Conservation (phyloP, 208 protist species). For the Trypanosoma melophagium region DNA sequence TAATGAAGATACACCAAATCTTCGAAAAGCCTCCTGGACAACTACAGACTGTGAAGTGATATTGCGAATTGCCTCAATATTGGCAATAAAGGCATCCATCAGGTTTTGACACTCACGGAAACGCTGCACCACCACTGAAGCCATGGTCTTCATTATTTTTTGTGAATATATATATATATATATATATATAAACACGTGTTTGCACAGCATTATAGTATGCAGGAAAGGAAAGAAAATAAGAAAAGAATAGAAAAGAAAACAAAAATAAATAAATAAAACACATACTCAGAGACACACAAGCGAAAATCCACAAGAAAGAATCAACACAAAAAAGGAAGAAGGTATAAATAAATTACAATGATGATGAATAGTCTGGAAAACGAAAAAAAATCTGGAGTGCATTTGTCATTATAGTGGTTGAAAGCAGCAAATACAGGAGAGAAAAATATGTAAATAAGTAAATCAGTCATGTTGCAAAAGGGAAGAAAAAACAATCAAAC, state of each 20-base stretch:
- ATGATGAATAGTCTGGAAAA: neutral
- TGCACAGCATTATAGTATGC: neutral
- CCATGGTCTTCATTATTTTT: neutral
- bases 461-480: too few relatives aligned
- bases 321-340: neutral
- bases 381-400: too few relatives aligned
- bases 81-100: constrained; percentile 37
- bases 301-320: constrained; percentile 12
- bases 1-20: constrained; percentile 19
- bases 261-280: neutral
- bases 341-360: neutral
- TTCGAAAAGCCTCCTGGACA: constrained; percentile 47
- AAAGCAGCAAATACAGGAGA: too few relatives aligned
- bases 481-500: too few relatives aligned
- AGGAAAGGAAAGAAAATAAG: too few relatives aligned
- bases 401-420: too few relatives aligned
- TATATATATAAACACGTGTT: constrained; percentile 2
- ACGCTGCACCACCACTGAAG: constrained; percentile 33
- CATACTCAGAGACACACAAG: neutral
- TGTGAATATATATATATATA: constrained; percentile 11
- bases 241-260: too few relatives aligned
- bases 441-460: too few relatives aligned
- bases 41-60: constrained; percentile 45
- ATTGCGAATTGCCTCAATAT: constrained; percentile 53
- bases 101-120: constrained; percentile 75